phyloP scores from a whole-genome alignment of 495 filamentous ascomycete species.

The Pseudevernia furfuracea region DNA sequence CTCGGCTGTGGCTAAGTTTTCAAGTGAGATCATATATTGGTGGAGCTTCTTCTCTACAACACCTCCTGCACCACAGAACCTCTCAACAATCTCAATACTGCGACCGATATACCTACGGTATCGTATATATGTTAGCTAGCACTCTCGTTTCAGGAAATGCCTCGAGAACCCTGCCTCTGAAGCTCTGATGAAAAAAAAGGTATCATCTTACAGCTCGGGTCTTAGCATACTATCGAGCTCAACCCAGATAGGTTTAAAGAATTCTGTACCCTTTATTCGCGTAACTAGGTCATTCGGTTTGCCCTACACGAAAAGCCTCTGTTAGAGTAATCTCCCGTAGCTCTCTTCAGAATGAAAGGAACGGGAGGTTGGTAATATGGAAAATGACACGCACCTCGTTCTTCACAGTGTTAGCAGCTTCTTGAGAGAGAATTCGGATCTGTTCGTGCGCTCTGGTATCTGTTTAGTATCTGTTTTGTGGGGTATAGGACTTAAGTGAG shows the following conservation, averaged over 20 bases:
- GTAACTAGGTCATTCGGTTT: constrained; percentile 77
- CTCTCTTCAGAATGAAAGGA: not conserved
- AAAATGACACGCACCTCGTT: constrained; percentile 26
- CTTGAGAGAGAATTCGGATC: constrained; percentile 66
- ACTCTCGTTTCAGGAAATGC: not conserved
- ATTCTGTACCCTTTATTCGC: constrained; percentile 64
- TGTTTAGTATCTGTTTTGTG: not conserved
- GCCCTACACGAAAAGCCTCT: constrained; percentile 41
- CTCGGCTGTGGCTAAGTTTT: not conserved
- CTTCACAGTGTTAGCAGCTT: constrained; percentile 80
- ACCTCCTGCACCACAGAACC: constrained; percentile 34
- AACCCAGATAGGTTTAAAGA: constrained; percentile 71
- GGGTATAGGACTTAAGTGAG: not conserved
- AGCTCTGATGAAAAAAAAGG: no score
- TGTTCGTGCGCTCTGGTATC: constrained; percentile 64
- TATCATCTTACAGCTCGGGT: constrained; percentile 32
- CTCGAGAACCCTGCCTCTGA: not conserved
- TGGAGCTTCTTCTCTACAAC: constrained; percentile 28
- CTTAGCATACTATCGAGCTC: constrained; percentile 72
- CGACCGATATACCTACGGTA: constrained; percentile 30
- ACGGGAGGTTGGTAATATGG: not conserved
- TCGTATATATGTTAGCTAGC: not conserved
- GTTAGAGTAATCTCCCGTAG: not conserved
- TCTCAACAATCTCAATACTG: constrained; percentile 39
- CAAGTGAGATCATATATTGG: constrained; percentile 22